Conservation (phyloP, 805 yeast species). For the Candida tibetensis region DNA sequence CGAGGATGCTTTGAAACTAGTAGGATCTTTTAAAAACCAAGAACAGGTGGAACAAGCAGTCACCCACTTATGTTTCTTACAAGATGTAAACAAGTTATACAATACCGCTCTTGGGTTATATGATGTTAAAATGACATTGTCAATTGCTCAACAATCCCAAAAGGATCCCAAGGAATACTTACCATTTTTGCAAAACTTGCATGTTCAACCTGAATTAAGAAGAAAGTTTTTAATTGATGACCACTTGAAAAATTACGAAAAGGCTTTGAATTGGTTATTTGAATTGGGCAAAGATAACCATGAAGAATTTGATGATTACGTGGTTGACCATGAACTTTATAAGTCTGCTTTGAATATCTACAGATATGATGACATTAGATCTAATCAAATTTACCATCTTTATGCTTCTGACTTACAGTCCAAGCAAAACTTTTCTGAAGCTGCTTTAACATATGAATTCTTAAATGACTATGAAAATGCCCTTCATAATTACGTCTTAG, state of each 20-base stretch:
- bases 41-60: conserved; percentile 56
- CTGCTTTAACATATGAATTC: conserved; percentile 76
- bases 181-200: conserved; percentile 82
- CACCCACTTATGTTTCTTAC: conserved; percentile 83
- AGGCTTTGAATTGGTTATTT: conserved; percentile 66
- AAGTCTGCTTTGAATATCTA: conserved; percentile 63
- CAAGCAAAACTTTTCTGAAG: conserved; percentile 60
- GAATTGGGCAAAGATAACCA: conserved; percentile 39
- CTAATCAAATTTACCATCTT: conserved; percentile 49
- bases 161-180: conserved; percentile 96
- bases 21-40: conserved; percentile 49
- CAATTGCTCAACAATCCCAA: conserved; percentile 93
- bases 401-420: conserved; percentile 64
- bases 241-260: conserved; percentile 60
- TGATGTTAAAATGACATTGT: conserved; percentile 74
- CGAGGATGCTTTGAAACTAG: conserved; percentile 65
- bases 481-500: conserved; percentile 62
- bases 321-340: conserved; percentile 67
- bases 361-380: conserved; percentile 53
- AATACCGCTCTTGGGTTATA: conserved; percentile 77
- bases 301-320: conserved; percentile 65
- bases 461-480: conserved; percentile 59
- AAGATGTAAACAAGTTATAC: conserved; percentile 83
- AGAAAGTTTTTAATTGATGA: conserved; percentile 78
- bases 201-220: conserved; percentile 63